A percentile compares a stretch with the other conserved stretches of the same genome.
Evolutionary conservation across 1,284 basidiomycete species (phyloP).

Genomic region (Leccinum fallax): DNA sequence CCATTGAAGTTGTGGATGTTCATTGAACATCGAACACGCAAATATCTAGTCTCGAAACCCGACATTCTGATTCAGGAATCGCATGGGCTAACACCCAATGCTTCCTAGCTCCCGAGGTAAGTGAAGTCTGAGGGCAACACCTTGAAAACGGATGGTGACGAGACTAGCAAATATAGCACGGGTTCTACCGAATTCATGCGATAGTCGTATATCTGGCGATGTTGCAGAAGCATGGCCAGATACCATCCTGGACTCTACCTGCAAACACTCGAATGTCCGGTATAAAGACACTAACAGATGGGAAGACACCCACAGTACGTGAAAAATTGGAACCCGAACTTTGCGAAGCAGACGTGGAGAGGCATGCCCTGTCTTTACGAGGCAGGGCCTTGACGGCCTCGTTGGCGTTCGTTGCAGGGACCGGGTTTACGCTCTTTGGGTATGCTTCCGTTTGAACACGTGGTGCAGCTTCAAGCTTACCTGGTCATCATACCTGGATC

Average conservation of each 20-base stretch:
- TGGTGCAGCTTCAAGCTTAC: slow-evolving; percentile 6
- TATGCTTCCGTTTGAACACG: slow-evolving; percentile 12
- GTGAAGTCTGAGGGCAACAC: no score
- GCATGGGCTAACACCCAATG: no score
- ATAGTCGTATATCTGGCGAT: no score
- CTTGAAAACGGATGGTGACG: no score
- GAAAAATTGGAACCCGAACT: slow-evolving; percentile 1
- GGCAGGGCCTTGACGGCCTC: slow-evolving; percentile 27
- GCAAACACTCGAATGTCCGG: not conserved
- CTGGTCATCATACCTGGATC: not conserved
- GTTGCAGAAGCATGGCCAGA: not conserved
- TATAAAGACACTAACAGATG: slow-evolving; percentile 6
- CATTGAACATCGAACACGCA: no score
- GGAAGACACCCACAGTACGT: slow-evolving; percentile 8
- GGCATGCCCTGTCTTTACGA: slow-evolving; percentile 26
- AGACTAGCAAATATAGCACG: not conserved
- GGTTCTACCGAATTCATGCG: slow-evolving; percentile 6
- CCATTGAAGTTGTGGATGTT: no score
- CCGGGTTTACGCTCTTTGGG: slow-evolving; percentile 37
- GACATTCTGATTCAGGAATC: no score
- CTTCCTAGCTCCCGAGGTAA: no score
- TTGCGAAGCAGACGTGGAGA: slow-evolving; percentile 25
- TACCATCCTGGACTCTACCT: not conserved
- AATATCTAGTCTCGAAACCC: no score
- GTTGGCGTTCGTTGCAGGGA: slow-evolving; percentile 33